Base-by-base conservation (phyloP, 2,329 filamentous ascomycete genomes). In the Ambrosiella xylebori region DNA sequence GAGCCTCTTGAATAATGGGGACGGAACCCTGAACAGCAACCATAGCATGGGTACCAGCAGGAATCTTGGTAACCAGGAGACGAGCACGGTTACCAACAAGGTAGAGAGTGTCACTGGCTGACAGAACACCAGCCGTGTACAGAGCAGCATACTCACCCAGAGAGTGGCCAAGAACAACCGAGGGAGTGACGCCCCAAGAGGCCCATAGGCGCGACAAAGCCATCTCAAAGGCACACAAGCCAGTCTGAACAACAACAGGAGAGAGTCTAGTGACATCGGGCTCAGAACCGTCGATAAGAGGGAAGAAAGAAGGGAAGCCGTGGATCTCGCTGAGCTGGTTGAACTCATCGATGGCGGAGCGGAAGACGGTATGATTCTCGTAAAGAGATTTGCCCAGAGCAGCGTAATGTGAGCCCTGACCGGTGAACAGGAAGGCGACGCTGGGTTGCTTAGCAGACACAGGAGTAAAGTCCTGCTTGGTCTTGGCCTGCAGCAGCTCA, bases 91-190 rank as follows among this genome's bases (percentile, higher is more conserved):
- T 68, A 44, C 85, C 85, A 17, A 89, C 84, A 1, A 90, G 74
- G 62, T 82, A 83, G 58, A 91, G 78, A 65, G 84, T 80, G 66
- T 88, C 85, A 63, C 79, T 79, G 17, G 79, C 81, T 15, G 83
- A 85, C 37, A 88, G 72, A 13, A 88, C 83, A 54, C 84, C 85
- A 57, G 85, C 82, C 45, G 82, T 75, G 64, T 85, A 76, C 9
- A 88, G 76, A 45, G 85, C 84, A 41, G 85, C 83, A 64, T 87
- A 88, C 67, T 88, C 84, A 57, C 85, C 85, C 36, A 88, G 71
- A 63, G 82, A 86, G 68, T 81, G 79, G 15, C 79, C 79, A 12
- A 81, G 66, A 1, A 81, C 78, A 5, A 71, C 77, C 13, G 76
- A 73, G 1, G 79, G 78, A 49, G 67, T 69, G 58, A 82, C 69